Evolutionary conservation across 768 basidiomycete species (phyloP).

Genomic region (Lactifluus pinguis): DNA sequence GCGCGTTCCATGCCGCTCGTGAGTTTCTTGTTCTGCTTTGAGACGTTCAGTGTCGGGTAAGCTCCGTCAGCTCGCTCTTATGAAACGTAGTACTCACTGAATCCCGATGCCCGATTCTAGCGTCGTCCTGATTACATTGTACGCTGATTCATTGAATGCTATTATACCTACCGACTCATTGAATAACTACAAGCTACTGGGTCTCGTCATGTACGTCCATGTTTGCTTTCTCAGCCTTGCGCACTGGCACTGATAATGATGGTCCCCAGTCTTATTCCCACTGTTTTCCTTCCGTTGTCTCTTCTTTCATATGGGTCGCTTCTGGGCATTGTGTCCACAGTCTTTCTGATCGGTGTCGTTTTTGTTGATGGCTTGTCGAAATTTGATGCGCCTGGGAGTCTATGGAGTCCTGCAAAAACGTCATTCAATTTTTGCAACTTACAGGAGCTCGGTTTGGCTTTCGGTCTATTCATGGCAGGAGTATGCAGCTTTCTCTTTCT

Average conservation of each 20-base stretch:
- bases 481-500: conserved; percentile 33
- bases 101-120: conserved; percentile 28
- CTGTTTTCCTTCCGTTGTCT: conserved; percentile 76
- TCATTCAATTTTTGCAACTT: conserved; percentile 43
- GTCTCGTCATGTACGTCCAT: conserved; percentile 53
- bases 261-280: conserved; percentile 60
- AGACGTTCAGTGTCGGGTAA: conserved; percentile 76
- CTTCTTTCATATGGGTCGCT: conserved; percentile 85
- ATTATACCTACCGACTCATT: conserved; percentile 60
- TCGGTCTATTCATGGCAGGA: conserved; percentile 90
- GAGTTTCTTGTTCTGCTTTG: conserved; percentile 72
- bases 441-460: conserved; percentile 62
- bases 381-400: conserved; percentile 63
- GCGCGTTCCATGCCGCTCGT: conserved; percentile 55
- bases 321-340: conserved; percentile 70
- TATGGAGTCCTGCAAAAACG: conserved; percentile 70
- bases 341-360: conserved; percentile 68
- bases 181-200: conserved; percentile 66
- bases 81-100: too few relatives aligned
- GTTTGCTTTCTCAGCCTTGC: not conserved
- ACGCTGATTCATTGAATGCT: conserved; percentile 76
- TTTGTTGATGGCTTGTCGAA: conserved; percentile 78
- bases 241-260: not conserved
- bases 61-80: conserved; percentile 13
- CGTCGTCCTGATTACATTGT: conserved; percentile 82